Percentiles rank a stretch among this genome's conserved stretches.
Evolutionary conservation across 495 filamentous ascomycete species (phyloP).

Genomic region (Aeminium ludgeri): DNA sequence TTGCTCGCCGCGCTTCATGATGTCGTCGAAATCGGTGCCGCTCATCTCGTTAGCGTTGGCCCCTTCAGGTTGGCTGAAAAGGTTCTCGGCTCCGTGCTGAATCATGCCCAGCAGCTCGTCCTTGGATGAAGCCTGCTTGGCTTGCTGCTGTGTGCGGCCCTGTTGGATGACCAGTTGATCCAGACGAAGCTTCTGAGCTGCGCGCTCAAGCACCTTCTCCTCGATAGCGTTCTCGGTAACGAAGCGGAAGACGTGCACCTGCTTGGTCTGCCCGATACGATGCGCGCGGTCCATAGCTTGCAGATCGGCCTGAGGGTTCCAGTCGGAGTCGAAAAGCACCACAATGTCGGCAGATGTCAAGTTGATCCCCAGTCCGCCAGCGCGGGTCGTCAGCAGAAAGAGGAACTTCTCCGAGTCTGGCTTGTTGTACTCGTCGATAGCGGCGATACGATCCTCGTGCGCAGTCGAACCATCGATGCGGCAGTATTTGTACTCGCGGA

Average conservation of each 20-base stretch:
- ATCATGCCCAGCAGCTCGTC: conserved; percentile 97
- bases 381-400: conserved; percentile 92
- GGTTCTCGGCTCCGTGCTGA: conserved; percentile 89
- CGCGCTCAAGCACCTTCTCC: conserved; percentile 94
- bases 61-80: conserved; percentile 56
- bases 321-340: conserved; percentile 96
- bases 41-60: conserved; percentile 44
- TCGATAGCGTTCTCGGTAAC: conserved; percentile 97
- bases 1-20: conserved; percentile 73
- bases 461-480: conserved; percentile 95
- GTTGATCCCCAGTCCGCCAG: conserved; percentile 97
- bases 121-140: conserved; percentile 77
- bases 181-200: conserved; percentile 89
- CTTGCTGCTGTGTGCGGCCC: conserved; percentile 82
- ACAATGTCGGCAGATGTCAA: conserved; percentile 92
- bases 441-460: conserved; percentile 92
- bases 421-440: conserved; percentile 97
- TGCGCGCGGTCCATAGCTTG: conserved; percentile 98
- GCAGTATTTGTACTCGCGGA: conserved; percentile 87
- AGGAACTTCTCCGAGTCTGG: conserved; percentile 90
- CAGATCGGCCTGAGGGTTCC: conserved; percentile 96
- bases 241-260: conserved; percentile 89
- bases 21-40: conserved; percentile 79
- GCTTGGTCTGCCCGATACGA: conserved; percentile 96
- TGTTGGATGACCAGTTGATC: conserved; percentile 99